These are phyloP conservation scores for Ballota nigra DNA, from an alignment of 257 asterid genomes.

Conservation along the genomic window DNA sequence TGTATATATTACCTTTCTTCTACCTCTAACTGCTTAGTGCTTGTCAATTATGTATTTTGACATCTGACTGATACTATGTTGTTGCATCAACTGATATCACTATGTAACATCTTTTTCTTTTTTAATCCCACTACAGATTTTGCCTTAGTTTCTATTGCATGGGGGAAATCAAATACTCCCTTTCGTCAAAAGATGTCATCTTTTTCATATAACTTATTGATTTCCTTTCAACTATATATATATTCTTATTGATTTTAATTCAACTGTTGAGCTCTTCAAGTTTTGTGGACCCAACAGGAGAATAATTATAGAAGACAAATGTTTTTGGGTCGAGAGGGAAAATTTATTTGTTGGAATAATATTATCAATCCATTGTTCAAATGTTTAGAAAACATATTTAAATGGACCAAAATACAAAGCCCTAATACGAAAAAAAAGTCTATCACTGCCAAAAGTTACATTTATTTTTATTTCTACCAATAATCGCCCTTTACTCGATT, in stretches of 20 bases:
- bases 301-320: too few species aligned
- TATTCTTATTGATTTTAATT: too few species aligned
- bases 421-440: too few species aligned
- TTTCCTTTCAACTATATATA: background rate
- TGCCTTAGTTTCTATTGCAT: background rate
- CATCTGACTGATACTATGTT: conserved; percentile 13
- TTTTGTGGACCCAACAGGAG: background rate
- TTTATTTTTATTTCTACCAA: too few species aligned
- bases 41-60: conserved; percentile 24
- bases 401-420: too few species aligned
- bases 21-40: conserved; percentile 10
- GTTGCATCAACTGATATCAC: conserved; percentile 15
- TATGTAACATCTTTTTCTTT: conserved; percentile 5
- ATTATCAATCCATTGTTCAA: too few species aligned
- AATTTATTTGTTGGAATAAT: too few species aligned
- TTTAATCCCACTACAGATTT: conserved; percentile 5
- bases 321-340: too few species aligned
- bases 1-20: background rate
- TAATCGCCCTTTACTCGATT: too few species aligned
- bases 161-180: background rate
- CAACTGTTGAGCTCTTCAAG: background rate
- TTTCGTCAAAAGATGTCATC: background rate
- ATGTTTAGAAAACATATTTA: too few species aligned
- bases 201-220: background rate
- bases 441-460: too few species aligned